A percentile compares a stretch with the other conserved stretches of the same genome.
phyloP scores from a whole-genome alignment of 257 asterid species.

The Solanum corneliomulleri region DNA sequence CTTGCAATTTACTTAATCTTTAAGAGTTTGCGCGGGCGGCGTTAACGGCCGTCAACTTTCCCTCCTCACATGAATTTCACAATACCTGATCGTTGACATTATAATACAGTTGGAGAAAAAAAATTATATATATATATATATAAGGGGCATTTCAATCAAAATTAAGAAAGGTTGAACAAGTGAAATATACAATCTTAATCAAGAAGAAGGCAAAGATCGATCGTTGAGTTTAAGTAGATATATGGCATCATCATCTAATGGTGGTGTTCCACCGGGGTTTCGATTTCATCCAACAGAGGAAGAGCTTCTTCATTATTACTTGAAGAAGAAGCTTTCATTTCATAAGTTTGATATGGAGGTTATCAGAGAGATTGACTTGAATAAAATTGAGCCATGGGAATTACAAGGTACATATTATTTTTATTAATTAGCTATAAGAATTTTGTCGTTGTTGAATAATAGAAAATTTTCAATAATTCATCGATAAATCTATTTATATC shows the following conservation, averaged over 20 bases:
- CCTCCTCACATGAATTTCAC: slow-evolving; percentile 5
- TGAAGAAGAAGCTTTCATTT: slow-evolving; percentile 73
- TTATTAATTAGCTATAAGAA: too few relatives aligned
- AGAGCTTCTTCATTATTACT: slow-evolving; percentile 83
- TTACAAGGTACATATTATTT: slow-evolving; percentile 49
- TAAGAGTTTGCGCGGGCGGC: slow-evolving; percentile 70
- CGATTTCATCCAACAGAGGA: slow-evolving; percentile 92
- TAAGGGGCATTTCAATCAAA: background rate
- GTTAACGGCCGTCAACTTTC: slow-evolving; percentile 80
- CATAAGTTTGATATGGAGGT: slow-evolving; percentile 95
- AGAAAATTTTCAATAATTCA: too few relatives aligned
- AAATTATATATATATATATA: background rate
- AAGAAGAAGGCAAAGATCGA: background rate
- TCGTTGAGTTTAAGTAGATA: background rate
- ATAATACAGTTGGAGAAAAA: background rate
- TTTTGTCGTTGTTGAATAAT: background rate
- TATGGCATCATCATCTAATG: slow-evolving; percentile 39
- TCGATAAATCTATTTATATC: too few relatives aligned
- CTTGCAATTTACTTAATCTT: slow-evolving; percentile 53
- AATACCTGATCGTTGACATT: slow-evolving; percentile 12
- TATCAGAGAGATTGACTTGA: slow-evolving; percentile 73
- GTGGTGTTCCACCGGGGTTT: slow-evolving; percentile 93
- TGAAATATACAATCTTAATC: background rate
- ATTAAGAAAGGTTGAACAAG: background rate
- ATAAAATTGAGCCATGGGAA: slow-evolving; percentile 91